Evolutionary conservation across 495 filamentous ascomycete genomes (phyloP).

Genomic region (Lindgomyces ingoldianus): DNA sequence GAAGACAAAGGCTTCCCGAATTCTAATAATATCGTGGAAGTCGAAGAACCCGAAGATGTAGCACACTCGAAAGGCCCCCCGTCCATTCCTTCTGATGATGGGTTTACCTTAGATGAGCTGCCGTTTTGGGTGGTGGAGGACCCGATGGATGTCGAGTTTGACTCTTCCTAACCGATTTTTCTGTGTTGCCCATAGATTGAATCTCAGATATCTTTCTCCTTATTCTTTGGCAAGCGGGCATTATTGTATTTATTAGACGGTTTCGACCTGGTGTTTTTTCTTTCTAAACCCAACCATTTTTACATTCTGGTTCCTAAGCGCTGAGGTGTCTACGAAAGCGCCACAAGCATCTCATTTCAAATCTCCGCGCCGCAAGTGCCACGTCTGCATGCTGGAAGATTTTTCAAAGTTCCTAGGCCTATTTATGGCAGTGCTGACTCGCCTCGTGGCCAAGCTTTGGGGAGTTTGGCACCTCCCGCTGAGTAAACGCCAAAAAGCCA

Average conservation of each 20-base stretch:
- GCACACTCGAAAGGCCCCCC: constrained; percentile 30
- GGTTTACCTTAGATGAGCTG: constrained; percentile 37
- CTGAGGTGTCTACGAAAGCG: neutral
- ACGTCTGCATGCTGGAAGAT: neutral
- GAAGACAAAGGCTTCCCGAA: constrained; percentile 37
- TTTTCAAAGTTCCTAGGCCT: neutral
- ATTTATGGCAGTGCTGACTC: neutral
- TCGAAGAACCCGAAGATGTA: constrained; percentile 35
- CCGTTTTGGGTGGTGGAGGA: constrained; percentile 38
- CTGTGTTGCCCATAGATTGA: neutral
- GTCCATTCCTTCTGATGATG: constrained; percentile 39
- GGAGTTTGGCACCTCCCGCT: neutral
- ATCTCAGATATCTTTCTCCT: neutral
- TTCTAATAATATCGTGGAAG: constrained; percentile 34
- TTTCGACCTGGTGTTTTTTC: neutral
- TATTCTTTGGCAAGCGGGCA: neutral
- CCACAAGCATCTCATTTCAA: neutral
- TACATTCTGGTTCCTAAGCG: neutral
- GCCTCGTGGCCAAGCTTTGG: neutral
- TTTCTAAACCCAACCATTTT: neutral
- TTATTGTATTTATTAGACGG: neutral
- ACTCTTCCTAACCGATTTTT: constrained; percentile 14
- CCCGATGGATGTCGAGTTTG: constrained; percentile 38
- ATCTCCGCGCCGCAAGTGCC: neutral
- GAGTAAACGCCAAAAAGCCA: neutral